Evolutionary conservation across 257 asterid species (phyloP).

Genomic region (Fraxinus americana): DNA sequence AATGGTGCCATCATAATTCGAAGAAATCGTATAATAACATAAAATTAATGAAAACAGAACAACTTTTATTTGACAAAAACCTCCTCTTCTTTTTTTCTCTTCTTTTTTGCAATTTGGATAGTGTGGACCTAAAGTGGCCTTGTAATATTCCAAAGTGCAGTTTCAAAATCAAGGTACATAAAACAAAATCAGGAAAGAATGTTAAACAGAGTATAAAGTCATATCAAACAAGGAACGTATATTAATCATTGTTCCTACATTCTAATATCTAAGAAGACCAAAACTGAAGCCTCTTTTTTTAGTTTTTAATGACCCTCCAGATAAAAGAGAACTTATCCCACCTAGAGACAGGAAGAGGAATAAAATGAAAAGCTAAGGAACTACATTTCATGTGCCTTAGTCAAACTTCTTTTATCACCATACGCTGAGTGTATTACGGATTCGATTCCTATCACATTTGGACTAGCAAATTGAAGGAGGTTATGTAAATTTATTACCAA

Average conservation of each 20-base stretch:
- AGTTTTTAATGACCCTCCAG: no score
- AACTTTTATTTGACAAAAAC: no score
- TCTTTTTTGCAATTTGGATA: not conserved
- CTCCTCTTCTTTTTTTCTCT: no score
- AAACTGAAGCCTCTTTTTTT: not conserved
- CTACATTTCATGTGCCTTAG: no score
- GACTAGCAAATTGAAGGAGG: no score
- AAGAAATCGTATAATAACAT: not conserved
- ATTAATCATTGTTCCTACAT: not conserved
- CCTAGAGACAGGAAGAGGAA: no score
- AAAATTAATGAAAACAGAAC: not conserved
- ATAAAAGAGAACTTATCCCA: no score
- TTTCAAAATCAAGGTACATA: not conserved
- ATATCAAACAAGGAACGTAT: not conserved
- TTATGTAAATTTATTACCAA: no score
- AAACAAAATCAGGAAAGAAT: constrained; percentile 16
- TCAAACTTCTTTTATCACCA: no score
- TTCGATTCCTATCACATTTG: no score
- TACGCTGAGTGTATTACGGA: no score
- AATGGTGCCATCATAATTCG: not conserved
- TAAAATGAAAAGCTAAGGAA: no score
- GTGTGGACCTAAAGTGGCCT: not conserved
- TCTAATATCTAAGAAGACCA: not conserved
- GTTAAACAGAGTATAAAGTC: constrained; percentile 6
- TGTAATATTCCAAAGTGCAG: constrained; percentile 23